A percentile compares a stretch with the other conserved stretches of the same genome.
These are phyloP conservation scores for Colletotrichum spinosum DNA, from an alignment of 2,329 filamentous ascomycete species.

Conservation along the genomic window DNA sequence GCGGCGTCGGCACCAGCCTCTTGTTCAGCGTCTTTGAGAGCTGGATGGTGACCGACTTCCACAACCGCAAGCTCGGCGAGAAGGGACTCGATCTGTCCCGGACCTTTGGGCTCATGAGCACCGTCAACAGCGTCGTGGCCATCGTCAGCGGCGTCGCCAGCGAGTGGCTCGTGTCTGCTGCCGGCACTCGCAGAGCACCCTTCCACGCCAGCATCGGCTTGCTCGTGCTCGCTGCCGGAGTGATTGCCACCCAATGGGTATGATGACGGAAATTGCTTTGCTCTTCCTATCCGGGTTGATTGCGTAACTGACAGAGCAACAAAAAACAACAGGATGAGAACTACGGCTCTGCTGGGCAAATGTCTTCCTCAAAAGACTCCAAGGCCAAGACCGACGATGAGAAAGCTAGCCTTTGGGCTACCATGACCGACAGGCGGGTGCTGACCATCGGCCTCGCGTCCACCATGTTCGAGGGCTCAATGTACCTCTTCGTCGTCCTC, in stretches of 20 bases:
- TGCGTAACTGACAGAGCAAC: too few species aligned
- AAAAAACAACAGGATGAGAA: slow-evolving; percentile 57
- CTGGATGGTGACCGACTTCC: slow-evolving; percentile 70
- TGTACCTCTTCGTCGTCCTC: slow-evolving; percentile 72
- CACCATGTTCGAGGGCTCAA: slow-evolving; percentile 68
- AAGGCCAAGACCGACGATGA: slow-evolving; percentile 32
- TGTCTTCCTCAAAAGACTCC: slow-evolving; percentile 4
- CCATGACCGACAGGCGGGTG: slow-evolving; percentile 57
- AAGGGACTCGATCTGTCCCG: slow-evolving; percentile 56
- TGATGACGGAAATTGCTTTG: slow-evolving; percentile 5
- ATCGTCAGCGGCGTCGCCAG: slow-evolving; percentile 64
- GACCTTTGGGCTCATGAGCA: slow-evolving; percentile 64
- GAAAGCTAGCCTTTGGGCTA: slow-evolving; percentile 38
- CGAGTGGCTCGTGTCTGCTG: slow-evolving; percentile 59
- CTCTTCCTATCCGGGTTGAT: too few species aligned
- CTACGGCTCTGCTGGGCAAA: slow-evolving; percentile 51
- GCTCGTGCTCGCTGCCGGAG: slow-evolving; percentile 55
- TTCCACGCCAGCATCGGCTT: slow-evolving; percentile 54
- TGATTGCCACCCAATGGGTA: slow-evolving; percentile 62
- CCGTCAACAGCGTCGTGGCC: slow-evolving; percentile 66
- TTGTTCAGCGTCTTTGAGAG: slow-evolving; percentile 71
- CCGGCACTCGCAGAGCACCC: slow-evolving; percentile 62
- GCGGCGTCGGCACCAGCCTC: slow-evolving; percentile 66
- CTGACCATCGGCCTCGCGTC: slow-evolving; percentile 62
- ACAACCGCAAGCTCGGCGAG: slow-evolving; percentile 54